Percentiles rank a stretch among this genome's conserved stretches.
Conservation (phyloP, 2,329 filamentous ascomycete genomes). For the Diaporthe citriasiana region DNA sequence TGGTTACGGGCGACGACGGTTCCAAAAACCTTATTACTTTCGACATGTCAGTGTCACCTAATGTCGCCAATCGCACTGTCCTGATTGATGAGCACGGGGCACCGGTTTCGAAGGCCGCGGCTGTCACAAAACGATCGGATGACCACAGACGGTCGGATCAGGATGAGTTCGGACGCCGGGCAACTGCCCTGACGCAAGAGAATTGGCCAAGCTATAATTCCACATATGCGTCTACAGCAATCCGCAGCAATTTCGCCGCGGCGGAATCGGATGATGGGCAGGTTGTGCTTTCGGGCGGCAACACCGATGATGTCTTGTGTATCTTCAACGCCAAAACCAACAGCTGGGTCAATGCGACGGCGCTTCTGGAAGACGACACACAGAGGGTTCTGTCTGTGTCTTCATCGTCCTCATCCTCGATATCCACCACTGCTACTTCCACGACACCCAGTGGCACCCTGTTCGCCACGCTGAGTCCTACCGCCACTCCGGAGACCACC, state of each 20-base stretch:
- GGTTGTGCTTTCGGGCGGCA: conserved; percentile 85
- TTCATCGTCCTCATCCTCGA: conserved; percentile 49
- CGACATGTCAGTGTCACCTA: conserved; percentile 80
- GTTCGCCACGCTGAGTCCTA: conserved; percentile 41
- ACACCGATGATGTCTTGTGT: conserved; percentile 74
- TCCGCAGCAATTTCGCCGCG: conserved; percentile 78
- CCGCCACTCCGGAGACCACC: conserved; percentile 47
- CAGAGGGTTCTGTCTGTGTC: conserved; percentile 55
- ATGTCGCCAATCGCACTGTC: conserved; percentile 78
- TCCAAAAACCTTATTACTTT: conserved; percentile 86
- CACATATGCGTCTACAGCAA: conserved; percentile 75
- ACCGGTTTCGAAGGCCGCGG: conserved; percentile 61
- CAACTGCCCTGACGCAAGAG: conserved; percentile 64
- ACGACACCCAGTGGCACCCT: conserved; percentile 50
- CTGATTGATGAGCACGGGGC: conserved; percentile 73
- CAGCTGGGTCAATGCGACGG: conserved; percentile 80
- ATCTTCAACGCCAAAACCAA: conserved; percentile 85
- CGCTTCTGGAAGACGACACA: conserved; percentile 66
- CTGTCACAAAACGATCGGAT: conserved; percentile 51
- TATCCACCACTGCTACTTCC: conserved; percentile 46
- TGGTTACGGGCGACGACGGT: conserved; percentile 80
- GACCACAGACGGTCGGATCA: conserved; percentile 25
- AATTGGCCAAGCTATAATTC: conserved; percentile 86
- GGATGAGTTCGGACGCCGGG: conserved; percentile 27
- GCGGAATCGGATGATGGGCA: conserved; percentile 76